Conservation (phyloP, 805 yeast genomes). For the Saccharomycopsis vini region DNA sequence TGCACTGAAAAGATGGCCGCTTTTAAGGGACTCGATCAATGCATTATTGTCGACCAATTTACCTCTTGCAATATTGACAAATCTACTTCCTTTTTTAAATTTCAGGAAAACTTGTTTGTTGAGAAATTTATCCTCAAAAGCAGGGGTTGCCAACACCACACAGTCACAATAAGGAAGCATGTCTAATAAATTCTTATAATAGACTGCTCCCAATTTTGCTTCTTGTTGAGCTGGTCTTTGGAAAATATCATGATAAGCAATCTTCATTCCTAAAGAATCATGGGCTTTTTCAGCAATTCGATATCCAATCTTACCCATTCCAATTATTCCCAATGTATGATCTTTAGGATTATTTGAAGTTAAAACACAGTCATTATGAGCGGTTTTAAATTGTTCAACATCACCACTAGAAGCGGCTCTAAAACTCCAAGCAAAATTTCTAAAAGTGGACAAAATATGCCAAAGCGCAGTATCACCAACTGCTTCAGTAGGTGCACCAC, state of each 20-base stretch:
- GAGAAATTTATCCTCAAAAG: conserved; percentile 17
- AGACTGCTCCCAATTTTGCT: conserved; percentile 15
- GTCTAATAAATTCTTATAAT: conserved; percentile 22
- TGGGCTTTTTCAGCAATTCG: conserved; percentile 26
- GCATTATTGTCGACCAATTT: conserved; percentile 64
- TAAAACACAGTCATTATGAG: conserved; percentile 13
- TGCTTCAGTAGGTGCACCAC: conserved; percentile 16
- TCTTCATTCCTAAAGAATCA: conserved; percentile 20
- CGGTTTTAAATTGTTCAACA: background rate
- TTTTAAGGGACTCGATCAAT: conserved; percentile 43
- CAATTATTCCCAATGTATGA: conserved; percentile 29
- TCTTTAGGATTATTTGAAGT: conserved; percentile 24
- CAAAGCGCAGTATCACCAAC: conserved; percentile 18
- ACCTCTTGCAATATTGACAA: conserved; percentile 78
- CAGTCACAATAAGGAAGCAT: conserved; percentile 26
- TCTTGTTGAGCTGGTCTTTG: conserved; percentile 12
- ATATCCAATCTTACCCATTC: conserved; percentile 29
- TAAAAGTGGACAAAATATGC: conserved; percentile 15
- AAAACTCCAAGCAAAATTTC: conserved; percentile 15
- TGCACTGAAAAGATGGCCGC: conserved; percentile 58
- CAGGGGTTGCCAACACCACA: conserved; percentile 20
- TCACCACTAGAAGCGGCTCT: conserved; percentile 9
- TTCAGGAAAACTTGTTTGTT: conserved; percentile 51
- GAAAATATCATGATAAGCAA: conserved; percentile 17
- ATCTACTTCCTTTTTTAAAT: conserved; percentile 17